phyloP scores from a whole-genome alignment of 495 filamentous ascomycete species.

The Chaetomidium leptoderma region DNA sequence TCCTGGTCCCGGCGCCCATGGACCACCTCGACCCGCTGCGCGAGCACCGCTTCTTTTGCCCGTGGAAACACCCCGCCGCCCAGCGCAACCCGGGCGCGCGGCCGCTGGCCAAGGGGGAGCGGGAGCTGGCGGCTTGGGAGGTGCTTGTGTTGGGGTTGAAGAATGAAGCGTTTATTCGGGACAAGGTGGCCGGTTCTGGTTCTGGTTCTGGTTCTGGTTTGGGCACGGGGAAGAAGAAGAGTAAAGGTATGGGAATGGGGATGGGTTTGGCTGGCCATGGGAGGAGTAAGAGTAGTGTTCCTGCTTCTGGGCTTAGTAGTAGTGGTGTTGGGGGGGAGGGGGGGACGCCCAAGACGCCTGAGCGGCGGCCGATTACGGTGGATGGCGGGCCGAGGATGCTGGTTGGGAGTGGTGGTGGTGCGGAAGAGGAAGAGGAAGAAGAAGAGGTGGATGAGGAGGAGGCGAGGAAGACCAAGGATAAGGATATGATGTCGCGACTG shows the following conservation, averaged over 20 bases:
- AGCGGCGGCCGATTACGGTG: constrained; percentile 22
- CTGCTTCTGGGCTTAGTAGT: constrained; percentile 1
- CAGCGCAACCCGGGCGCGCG: constrained; percentile 49
- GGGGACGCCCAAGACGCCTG: constrained; percentile 21
- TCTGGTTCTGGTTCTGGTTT: neutral
- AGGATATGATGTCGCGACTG: constrained; percentile 51
- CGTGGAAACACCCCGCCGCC: constrained; percentile 62
- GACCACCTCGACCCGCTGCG: constrained; percentile 60
- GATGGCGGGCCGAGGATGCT: constrained; percentile 13
- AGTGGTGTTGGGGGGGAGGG: neutral
- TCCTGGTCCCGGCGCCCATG: constrained; percentile 54
- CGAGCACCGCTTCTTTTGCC: constrained; percentile 78
- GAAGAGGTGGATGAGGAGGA: constrained; percentile 39
- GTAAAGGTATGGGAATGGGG: neutral
- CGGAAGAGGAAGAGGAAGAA: neutral
- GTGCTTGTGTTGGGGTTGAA: constrained; percentile 41
- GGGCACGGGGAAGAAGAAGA: neutral
- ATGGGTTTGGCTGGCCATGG: constrained; percentile 20
- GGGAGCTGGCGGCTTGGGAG: constrained; percentile 41
- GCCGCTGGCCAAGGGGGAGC: neutral
- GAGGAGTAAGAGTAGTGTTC: constrained; percentile 26
- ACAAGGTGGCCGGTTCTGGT: constrained; percentile 3
- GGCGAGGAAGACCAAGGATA: constrained; percentile 49
- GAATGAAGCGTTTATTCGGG: constrained; percentile 44
- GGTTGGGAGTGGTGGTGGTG: neutral